These are phyloP conservation scores for Solanum etuberosum DNA, from an alignment of 257 asterid genomes.

Conservation along the genomic window DNA sequence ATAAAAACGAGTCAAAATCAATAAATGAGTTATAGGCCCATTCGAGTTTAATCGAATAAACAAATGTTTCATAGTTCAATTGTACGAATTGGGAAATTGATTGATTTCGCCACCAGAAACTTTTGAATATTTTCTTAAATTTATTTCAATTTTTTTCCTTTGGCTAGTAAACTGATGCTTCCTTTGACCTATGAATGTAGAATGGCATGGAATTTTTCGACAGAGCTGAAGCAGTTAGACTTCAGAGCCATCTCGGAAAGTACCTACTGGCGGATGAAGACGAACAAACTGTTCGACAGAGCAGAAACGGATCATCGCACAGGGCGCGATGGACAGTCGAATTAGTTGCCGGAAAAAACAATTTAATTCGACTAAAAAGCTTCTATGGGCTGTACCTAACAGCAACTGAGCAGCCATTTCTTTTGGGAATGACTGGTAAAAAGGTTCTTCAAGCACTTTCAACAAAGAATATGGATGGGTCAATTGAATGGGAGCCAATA, in stretches of 20 bases:
- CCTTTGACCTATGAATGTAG: neutral
- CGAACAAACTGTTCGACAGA: slow-evolving; percentile 28
- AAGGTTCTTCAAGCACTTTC: slow-evolving; percentile 45
- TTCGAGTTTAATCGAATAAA: neutral
- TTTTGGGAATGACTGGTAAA: slow-evolving; percentile 70
- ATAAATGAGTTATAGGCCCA: neutral
- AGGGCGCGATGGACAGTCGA: slow-evolving; percentile 56
- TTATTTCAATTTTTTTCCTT: neutral
- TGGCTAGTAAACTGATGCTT: neutral
- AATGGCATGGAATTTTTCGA: slow-evolving; percentile 18
- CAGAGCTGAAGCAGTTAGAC: slow-evolving; percentile 19
- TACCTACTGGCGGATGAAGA: slow-evolving; percentile 27
- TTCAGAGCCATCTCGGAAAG: slow-evolving; percentile 24
- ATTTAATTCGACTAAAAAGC: slow-evolving; percentile 50
- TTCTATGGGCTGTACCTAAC: slow-evolving; percentile 66
- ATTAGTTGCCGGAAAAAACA: slow-evolving; percentile 30
- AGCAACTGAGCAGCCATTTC: slow-evolving; percentile 43
- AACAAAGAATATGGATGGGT: slow-evolving; percentile 7
- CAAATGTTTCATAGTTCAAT: neutral
- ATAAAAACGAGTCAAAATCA: neutral
- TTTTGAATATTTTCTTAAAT: neutral
- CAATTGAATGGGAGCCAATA: slow-evolving; percentile 60
- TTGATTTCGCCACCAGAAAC: neutral
- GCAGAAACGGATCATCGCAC: slow-evolving; percentile 18
- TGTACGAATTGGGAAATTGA: neutral